Base-by-base conservation (phyloP, 1,284 basidiomycete genomes). In the Gomphus bonarii region DNA sequence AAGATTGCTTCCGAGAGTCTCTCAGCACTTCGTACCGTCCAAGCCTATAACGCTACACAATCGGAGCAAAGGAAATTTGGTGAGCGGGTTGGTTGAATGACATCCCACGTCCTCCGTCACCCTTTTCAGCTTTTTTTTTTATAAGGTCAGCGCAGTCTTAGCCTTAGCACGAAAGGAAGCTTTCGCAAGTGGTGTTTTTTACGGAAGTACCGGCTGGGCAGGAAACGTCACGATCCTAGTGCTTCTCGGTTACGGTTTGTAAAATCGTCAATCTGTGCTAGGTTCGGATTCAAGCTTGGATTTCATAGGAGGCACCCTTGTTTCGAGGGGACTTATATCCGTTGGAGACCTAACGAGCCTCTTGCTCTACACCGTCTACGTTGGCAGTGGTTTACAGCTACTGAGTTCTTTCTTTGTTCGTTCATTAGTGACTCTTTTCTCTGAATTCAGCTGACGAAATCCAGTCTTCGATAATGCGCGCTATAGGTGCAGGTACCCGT, bases 201-300 rank as follows among this genome's bases (percentile, higher is more conserved):
- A 92, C 69, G 95, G 91, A 14, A 83, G 84, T 57, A 95, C 91
- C 0, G 94, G 94, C 0, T 91, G 95, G 80, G 93, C 93, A 53
- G 97, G 97, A 10, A 99, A 99, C 68, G 78, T 97, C 49, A 93
- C 94, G 0, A 73, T 98, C 60, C 74, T 99, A 46, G 91, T 87
- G 51, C 72, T 99, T 38, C 75, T 99, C 36, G 92, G 92, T 46
- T 99, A 97, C 66, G 97, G 91, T 87, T 60, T 57, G 73, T 63
- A 9, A 2, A n/a, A 14, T 51, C 18, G 8, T 30, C 20, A 51
- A 40, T 28, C 38, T 25, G 18, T 20, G 42, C 43, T 28, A 16
- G 43, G 16, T 14, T 56, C 33, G 14, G 10, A 20, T 30, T 20
- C 54, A 49, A 31, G 54, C 59, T 35, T n/a, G 59, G 40, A 12